Conservation (phyloP, 768 basidiomycete species). For the Mrakia frigida region DNA sequence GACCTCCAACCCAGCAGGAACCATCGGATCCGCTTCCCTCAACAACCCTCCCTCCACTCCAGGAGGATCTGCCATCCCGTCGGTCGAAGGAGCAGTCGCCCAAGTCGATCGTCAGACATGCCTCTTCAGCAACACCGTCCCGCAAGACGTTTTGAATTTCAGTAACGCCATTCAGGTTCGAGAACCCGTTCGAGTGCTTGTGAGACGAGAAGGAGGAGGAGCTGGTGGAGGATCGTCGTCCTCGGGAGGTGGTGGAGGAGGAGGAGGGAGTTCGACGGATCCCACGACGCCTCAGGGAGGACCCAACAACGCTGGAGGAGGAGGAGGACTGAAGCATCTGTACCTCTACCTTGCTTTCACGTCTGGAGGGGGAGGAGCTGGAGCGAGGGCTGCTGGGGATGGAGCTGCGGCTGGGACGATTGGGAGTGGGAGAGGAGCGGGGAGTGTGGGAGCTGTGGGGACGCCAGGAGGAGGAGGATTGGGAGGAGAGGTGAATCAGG, state of each 20-base stretch:
- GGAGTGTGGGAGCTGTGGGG: slow-evolving; percentile 61
- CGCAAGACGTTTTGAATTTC: slow-evolving; percentile 93
- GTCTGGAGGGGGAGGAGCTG: slow-evolving; percentile 49
- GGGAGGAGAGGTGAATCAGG: slow-evolving; percentile 39
- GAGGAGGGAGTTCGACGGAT: slow-evolving; percentile 60
- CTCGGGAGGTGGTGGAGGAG: slow-evolving; percentile 39
- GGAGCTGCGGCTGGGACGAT: slow-evolving; percentile 78
- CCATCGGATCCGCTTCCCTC: slow-evolving; percentile 24
- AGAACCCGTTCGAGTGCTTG: slow-evolving; percentile 96
- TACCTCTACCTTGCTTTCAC: slow-evolving; percentile 95
- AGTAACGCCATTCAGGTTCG: slow-evolving; percentile 86
- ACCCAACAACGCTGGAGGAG: slow-evolving; percentile 51
- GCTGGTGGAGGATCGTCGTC: background rate
- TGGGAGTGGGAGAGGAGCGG: slow-evolving; percentile 68
- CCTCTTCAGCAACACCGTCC: slow-evolving; percentile 96
- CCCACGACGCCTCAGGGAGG: slow-evolving; percentile 5
- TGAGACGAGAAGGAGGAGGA: slow-evolving; percentile 57
- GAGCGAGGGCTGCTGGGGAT: slow-evolving; percentile 45
- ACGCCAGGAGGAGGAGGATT: slow-evolving; percentile 27
- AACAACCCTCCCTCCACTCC: background rate
- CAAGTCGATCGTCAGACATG: slow-evolving; percentile 78
- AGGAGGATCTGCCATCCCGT: background rate
- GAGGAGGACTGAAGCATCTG: slow-evolving; percentile 81
- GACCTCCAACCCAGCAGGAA: slow-evolving; percentile 18
- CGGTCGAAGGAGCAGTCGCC: background rate